Evolutionary conservation across 805 yeast genomes (phyloP).

Genomic region (Millerago galiae): DNA sequence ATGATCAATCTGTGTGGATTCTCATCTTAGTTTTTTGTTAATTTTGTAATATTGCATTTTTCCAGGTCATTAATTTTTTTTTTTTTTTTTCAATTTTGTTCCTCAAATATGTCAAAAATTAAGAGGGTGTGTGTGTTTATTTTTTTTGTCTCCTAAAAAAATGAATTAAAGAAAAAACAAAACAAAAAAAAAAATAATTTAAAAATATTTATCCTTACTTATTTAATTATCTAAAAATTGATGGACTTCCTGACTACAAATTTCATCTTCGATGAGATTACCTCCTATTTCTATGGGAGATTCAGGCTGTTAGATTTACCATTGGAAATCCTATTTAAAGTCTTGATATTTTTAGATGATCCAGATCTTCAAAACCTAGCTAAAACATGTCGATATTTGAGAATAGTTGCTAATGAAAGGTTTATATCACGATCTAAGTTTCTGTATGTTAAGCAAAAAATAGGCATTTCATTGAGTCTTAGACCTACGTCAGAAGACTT

Average conservation of each 20-base stretch:
- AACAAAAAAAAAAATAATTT: no score
- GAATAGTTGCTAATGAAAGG: constrained; percentile 15
- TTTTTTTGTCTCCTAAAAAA: no score
- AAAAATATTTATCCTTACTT: no score
- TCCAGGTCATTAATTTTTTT: no score
- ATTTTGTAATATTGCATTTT: no score
- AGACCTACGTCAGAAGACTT: constrained; percentile 13
- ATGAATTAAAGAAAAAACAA: no score
- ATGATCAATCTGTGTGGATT: no score
- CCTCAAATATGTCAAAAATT: no score
- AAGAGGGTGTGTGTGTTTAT: no score
- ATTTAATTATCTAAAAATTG: no score
- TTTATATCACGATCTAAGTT: constrained; percentile 18
- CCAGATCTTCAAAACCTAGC: constrained; percentile 17
- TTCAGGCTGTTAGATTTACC: constrained; percentile 21
- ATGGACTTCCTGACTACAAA: constrained; percentile 23
- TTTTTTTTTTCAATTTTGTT: no score
- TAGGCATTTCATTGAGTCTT: constrained; percentile 14
- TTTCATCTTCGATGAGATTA: constrained; percentile 10
- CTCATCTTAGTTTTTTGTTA: no score
- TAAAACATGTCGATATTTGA: constrained; percentile 14
- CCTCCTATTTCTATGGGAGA: constrained; percentile 9
- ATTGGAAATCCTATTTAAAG: constrained; percentile 18
- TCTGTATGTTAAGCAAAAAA: constrained; percentile 14
- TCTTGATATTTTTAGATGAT: constrained; percentile 18